Evolutionary conservation across 2,329 filamentous ascomycete genomes (phyloP), one percentile per base, ranked within the genome.

Genomic region (Fusarium liriodendri): DNA sequence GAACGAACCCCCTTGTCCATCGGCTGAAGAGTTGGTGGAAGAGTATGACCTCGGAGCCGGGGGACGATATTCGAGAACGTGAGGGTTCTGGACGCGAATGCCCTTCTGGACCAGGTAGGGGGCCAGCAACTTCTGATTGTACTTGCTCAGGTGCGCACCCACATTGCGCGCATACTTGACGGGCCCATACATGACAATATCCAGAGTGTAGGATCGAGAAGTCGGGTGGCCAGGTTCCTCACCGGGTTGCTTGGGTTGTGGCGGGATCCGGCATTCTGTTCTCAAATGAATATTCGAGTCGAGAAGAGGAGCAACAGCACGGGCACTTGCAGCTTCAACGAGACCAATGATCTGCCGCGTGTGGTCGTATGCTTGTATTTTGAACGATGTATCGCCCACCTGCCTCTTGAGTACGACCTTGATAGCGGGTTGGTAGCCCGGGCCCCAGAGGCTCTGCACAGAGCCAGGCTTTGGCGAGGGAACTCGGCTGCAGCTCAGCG

Each of bases 121-220:
- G 60, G 87, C 89, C 40, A 90, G 85, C 13, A 98, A 86, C 83
- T 89, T 92, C 22, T 97, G 82, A 68, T 91, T 89, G 71, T 88
- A 88, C 72, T 90, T 90, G 68, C 69, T 78, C 61, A 98, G 86
- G 66, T 90, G 89, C 62, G 84, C 89, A 2, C 94, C 95, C 42
- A 98, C 89, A 11, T 87, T 85, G 13, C 86, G 85, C 4, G 89
- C 91, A 70, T 89, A 88, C 66, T 90, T 92, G 40, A 91, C 87
- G 8, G 93, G 92, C 1, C 94, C 95, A 77, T 97, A 98, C 9
- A 98, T 80, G 76, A 94, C 94, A 29, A 98, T 85, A 25, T 93
- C 91, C 29, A 96, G 86, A 14, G 86, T 86, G 69, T 93, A 91
- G 3, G 86, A 82, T 22, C 86, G 84, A 2, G 93, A 95, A 4